phyloP scores from a whole-genome alignment of 2,329 filamentous ascomycete genomes.

The Emydomyces testavorans region DNA sequence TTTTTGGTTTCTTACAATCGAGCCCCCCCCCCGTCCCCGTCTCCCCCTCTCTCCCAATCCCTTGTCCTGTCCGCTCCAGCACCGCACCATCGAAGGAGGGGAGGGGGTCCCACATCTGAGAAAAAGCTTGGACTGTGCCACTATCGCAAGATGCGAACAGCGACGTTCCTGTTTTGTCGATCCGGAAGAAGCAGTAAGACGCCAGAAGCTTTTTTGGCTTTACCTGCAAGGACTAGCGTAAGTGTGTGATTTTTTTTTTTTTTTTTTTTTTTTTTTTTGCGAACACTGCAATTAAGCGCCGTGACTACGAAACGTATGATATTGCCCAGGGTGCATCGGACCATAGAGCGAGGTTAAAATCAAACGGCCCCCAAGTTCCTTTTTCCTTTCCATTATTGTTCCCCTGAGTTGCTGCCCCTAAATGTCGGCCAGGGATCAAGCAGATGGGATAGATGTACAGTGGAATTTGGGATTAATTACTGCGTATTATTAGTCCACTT shows the following conservation, averaged over 20 bases:
- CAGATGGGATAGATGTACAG: too few species aligned
- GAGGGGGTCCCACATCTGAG: constrained; percentile 4
- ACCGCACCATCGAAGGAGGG: background rate
- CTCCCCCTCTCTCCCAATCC: too few species aligned
- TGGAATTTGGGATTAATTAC: background rate
- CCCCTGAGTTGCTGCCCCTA: too few species aligned
- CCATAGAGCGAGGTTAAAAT: background rate
- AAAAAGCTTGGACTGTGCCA: constrained; percentile 12
- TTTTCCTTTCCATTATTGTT: background rate
- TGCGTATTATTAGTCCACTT: background rate
- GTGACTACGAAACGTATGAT: constrained; percentile 1
- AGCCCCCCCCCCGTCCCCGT: background rate
- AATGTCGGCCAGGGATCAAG: background rate
- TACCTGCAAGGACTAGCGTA: background rate
- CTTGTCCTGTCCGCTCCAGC: constrained; percentile 3
- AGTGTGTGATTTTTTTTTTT: too few species aligned
- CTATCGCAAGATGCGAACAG: constrained; percentile 11
- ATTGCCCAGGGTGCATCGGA: constrained; percentile 3
- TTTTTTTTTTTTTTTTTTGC: background rate
- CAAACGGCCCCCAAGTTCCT: constrained; percentile 1
- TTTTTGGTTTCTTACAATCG: constrained; percentile 2
- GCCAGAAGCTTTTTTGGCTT: constrained; percentile 5
- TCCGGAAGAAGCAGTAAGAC: constrained; percentile 7
- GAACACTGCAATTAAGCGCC: constrained; percentile 8
- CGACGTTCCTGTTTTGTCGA: constrained; percentile 9